Conservation (phyloP, 1,284 basidiomycete species). For the Naganishia sp. region DNA sequence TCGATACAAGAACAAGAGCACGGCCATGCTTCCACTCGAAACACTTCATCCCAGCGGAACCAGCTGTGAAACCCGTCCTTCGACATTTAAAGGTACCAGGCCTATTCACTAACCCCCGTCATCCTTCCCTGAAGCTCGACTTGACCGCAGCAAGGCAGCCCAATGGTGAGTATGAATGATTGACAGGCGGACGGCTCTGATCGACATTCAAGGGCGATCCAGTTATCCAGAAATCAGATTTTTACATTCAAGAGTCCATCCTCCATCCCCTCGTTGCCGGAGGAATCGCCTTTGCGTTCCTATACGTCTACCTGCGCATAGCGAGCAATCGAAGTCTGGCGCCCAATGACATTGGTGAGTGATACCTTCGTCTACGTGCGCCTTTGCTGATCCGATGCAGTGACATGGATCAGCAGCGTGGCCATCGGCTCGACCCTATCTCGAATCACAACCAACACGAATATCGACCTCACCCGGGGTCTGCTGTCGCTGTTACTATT, state of each 20-base stretch:
- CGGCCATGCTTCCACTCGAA: too few relatives aligned
- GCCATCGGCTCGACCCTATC: slow-evolving; percentile 15
- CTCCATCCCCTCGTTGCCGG: slow-evolving; percentile 12
- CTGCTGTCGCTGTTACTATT: slow-evolving; percentile 10
- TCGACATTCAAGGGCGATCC: neutral
- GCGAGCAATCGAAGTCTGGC: slow-evolving; percentile 7
- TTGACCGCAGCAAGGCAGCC: too few relatives aligned
- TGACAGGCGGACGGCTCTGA: too few relatives aligned
- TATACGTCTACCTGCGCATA: slow-evolving; percentile 13
- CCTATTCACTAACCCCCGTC: too few relatives aligned
- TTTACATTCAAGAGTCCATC: slow-evolving; percentile 14
- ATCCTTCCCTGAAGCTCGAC: too few relatives aligned
- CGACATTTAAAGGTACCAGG: too few relatives aligned
- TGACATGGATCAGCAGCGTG: slow-evolving; percentile 18
- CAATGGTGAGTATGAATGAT: too few relatives aligned
- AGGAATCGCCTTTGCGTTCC: slow-evolving; percentile 8
- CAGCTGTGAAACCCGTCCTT: too few relatives aligned
- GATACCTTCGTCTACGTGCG: neutral
- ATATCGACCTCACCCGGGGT: slow-evolving; percentile 10
- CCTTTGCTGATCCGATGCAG: neutral
- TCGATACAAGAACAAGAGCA: too few relatives aligned
- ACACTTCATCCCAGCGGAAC: too few relatives aligned
- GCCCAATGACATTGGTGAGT: slow-evolving; percentile 11
- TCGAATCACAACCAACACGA: slow-evolving; percentile 6
- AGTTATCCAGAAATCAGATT: slow-evolving; percentile 10